Base-by-base conservation (phyloP, 257 asterid species). In the Nicotiana tomentosiformis region DNA sequence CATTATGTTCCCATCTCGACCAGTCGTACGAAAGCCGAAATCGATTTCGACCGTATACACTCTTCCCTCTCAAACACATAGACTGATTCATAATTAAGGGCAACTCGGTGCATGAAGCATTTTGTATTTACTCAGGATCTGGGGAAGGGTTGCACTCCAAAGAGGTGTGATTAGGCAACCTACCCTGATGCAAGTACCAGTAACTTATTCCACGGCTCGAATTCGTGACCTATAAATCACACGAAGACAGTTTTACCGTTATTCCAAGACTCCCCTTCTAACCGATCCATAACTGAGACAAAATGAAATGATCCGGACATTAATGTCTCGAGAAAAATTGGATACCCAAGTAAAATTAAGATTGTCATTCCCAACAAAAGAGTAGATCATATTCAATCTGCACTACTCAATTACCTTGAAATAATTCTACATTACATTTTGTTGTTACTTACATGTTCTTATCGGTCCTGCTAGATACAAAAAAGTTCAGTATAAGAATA, bases 51-150 rank as follows among this genome's bases (percentile, higher is more conserved):
- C 26, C 26, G 26, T 23, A 23, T 23, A 23, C 26, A 23, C 49
- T 66, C 14, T 32, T 66, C 17, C 18, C 49, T n/a, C 33, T 69
- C 35, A 39, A 39, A 68, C n/a, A 35, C 5, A 14, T 53, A 56
- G 20, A 1, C 2, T 69, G 33, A 10, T 4, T 69, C 17, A 10
- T n/a, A 69, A 39, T 4, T 39, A 39, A 2, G 49, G 11, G 49
- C 0, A 7, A 3, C 10, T 8, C 11, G 10, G 11, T 8, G 11
- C 11, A 8, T 2, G 3, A 39, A 43, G 49, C 0, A 43, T 43
- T 8, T 2, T 2, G 11, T 7, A 0, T 43, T 8, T 8, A 8
- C 2, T 2, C 1, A 37, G 46, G 9, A 0, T 37, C 0, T 6
- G 9, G 0, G 9, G 1, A 37, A 43, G 3, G 51, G 3, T 3